A percentile compares a stretch with the other conserved stretches of the same genome.
phyloP scores from a whole-genome alignment of 2,329 filamentous ascomycete species.

The Nemania sp. region DNA sequence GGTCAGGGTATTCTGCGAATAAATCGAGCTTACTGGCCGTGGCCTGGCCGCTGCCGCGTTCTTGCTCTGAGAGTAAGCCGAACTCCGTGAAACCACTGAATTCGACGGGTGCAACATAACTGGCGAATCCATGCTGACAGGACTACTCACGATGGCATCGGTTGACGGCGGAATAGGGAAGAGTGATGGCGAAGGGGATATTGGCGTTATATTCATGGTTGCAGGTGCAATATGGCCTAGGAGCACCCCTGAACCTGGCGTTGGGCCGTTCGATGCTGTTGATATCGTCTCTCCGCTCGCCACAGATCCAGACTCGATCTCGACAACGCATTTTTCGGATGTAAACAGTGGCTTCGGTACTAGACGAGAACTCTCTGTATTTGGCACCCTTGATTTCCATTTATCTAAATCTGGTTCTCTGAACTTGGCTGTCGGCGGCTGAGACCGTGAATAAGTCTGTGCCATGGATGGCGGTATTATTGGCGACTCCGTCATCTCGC shows the following conservation, averaged over 20 bases:
- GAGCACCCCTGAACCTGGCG: background rate
- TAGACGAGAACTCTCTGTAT: conserved; percentile 4
- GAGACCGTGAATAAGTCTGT: conserved; percentile 7
- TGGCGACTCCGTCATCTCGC: conserved; percentile 24
- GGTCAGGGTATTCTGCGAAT: conserved; percentile 18
- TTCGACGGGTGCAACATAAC: conserved; percentile 7
- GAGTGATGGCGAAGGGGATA: conserved; percentile 23
- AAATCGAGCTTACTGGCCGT: conserved; percentile 20
- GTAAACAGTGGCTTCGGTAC: conserved; percentile 23
- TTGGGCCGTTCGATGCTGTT: background rate
- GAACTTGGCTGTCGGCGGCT: background rate
- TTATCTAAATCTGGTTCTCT: conserved; percentile 7
- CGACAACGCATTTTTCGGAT: conserved; percentile 11
- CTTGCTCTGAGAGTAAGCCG: conserved; percentile 17
- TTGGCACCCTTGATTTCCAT: conserved; percentile 20
- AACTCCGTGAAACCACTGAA: conserved; percentile 15
- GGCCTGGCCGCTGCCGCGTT: background rate
- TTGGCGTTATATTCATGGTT: conserved; percentile 9
- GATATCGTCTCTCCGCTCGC: background rate
- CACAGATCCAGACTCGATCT: background rate
- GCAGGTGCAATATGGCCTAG: background rate
- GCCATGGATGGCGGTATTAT: conserved; percentile 14
- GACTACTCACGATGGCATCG: conserved; percentile 9
- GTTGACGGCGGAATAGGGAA: conserved; percentile 22
- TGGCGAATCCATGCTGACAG: conserved; percentile 6